A percentile compares a stretch with the other conserved stretches of the same genome.
These are phyloP conservation scores for Skeletonema grethae DNA, from an alignment of 108 stramenopile genomes.

Conservation along the genomic window DNA sequence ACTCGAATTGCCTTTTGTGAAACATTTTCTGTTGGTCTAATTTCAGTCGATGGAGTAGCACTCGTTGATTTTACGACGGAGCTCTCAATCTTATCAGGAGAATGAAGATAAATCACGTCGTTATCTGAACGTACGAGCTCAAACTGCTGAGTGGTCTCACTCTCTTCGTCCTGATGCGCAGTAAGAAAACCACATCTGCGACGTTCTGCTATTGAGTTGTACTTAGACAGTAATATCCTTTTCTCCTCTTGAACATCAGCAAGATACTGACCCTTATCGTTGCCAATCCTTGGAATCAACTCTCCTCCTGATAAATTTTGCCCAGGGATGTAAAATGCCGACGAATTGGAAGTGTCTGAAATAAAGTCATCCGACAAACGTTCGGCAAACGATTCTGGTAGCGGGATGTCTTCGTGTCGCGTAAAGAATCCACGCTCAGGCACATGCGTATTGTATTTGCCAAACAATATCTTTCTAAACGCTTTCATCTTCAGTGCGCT, in stretches of 20 bases:
- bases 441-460: slow-evolving; percentile 52
- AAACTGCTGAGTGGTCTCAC: slow-evolving; percentile 9
- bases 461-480: slow-evolving; percentile 64
- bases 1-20: not conserved
- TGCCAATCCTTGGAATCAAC: not conserved
- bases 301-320: slow-evolving; percentile 6
- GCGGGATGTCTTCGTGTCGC: slow-evolving; percentile 52
- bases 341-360: slow-evolving; percentile 5
- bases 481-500: slow-evolving; percentile 74
- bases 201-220: not conserved
- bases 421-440: slow-evolving; percentile 42
- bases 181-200: not conserved
- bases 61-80: not conserved
- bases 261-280: not conserved
- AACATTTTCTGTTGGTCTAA: not conserved
- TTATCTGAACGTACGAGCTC: slow-evolving; percentile 8
- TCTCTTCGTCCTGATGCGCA: not conserved
- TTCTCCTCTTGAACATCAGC: not conserved
- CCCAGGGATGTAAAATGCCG: slow-evolving; percentile 6
- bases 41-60: not conserved
- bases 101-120: slow-evolving; percentile 13
- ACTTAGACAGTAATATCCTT: not conserved
- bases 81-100: slow-evolving; percentile 3
- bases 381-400: slow-evolving; percentile 50
- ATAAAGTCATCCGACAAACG: slow-evolving; percentile 9